A percentile compares a stretch with the other conserved stretches of the same genome.
Conservation (phyloP, 2,329 filamentous ascomycete genomes). For the Penicillium sp. region DNA sequence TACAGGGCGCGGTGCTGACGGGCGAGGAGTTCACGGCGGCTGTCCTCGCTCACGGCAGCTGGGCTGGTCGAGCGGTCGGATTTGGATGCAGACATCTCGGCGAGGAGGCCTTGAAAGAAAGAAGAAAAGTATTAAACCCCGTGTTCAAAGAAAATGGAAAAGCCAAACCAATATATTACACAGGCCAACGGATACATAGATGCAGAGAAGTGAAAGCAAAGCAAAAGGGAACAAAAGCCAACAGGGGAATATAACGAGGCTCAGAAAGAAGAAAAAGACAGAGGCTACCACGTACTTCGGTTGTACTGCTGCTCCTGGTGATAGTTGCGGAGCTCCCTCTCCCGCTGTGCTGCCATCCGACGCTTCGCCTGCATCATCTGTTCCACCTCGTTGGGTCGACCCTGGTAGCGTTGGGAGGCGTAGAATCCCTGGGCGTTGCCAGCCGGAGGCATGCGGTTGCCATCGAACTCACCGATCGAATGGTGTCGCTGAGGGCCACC, state of each 20-base stretch:
- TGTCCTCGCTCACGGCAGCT: constrained; percentile 85
- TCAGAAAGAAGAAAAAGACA: constrained; percentile 32
- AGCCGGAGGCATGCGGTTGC: constrained; percentile 66
- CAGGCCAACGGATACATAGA: constrained; percentile 43
- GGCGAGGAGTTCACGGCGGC: constrained; percentile 90
- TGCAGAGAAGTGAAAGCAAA: constrained; percentile 27
- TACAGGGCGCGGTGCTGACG: constrained; percentile 94
- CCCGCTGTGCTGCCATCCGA: constrained; percentile 97
- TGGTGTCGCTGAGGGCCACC: constrained; percentile 69
- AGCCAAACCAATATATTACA: constrained; percentile 40
- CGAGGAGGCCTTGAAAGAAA: constrained; percentile 56
- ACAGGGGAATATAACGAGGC: constrained; percentile 35
- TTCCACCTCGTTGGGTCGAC: constrained; percentile 85
- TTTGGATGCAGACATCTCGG: constrained; percentile 70
- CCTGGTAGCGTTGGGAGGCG: constrained; percentile 86
- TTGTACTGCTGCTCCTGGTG: constrained; percentile 99
- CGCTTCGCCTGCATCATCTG: constrained; percentile 99
- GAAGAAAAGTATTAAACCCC: constrained; percentile 40
- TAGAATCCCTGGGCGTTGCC: constrained; percentile 92
- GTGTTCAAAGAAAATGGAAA: constrained; percentile 33
- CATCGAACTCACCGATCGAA: constrained; percentile 79
- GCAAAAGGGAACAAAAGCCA: constrained; percentile 5
- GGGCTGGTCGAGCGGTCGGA: constrained; percentile 82
- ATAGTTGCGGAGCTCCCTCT: constrained; percentile 98
- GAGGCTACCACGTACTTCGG: constrained; percentile 68